Conservation (phyloP, 805 yeast genomes). For the Debaryomyces tyrocola region DNA sequence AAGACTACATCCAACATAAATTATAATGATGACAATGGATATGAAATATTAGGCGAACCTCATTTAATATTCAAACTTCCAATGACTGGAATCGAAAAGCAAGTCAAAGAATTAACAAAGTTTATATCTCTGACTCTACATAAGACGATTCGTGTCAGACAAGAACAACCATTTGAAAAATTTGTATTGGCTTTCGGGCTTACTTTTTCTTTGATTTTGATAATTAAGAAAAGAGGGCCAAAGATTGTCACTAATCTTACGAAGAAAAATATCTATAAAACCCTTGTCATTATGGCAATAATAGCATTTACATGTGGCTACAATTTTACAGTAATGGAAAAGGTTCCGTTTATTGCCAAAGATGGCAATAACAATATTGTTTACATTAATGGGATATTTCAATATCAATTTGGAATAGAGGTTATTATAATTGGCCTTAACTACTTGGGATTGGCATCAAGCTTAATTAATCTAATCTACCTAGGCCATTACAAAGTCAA, state of each 20-base stretch:
- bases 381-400: slow-evolving; percentile 61
- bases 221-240: slow-evolving; percentile 51
- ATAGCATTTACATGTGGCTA: slow-evolving; percentile 58
- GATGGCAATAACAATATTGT: slow-evolving; percentile 52
- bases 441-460: slow-evolving; percentile 47
- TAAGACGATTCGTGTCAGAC: slow-evolving; percentile 41
- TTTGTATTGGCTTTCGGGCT: slow-evolving; percentile 47
- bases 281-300: slow-evolving; percentile 38
- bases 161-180: slow-evolving; percentile 38
- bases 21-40: slow-evolving; percentile 18
- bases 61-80: slow-evolving; percentile 39
- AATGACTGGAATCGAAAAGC: slow-evolving; percentile 31
- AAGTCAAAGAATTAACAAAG: slow-evolving; percentile 51
- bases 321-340: slow-evolving; percentile 60
- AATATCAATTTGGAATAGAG: slow-evolving; percentile 73
- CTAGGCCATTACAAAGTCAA: slow-evolving; percentile 32
- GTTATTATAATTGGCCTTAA: slow-evolving; percentile 50
- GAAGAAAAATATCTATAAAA: slow-evolving; percentile 22
- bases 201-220: slow-evolving; percentile 45
- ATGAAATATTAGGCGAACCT: slow-evolving; percentile 23
- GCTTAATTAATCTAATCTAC: slow-evolving; percentile 41
- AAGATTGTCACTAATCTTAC: slow-evolving; percentile 15
- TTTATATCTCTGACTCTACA: slow-evolving; percentile 50
- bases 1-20: slow-evolving; percentile 10
- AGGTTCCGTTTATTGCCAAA: slow-evolving; percentile 61